Conservation (phyloP, 2,329 filamentous ascomycete genomes). For the Neofusicoccum parvum region DNA sequence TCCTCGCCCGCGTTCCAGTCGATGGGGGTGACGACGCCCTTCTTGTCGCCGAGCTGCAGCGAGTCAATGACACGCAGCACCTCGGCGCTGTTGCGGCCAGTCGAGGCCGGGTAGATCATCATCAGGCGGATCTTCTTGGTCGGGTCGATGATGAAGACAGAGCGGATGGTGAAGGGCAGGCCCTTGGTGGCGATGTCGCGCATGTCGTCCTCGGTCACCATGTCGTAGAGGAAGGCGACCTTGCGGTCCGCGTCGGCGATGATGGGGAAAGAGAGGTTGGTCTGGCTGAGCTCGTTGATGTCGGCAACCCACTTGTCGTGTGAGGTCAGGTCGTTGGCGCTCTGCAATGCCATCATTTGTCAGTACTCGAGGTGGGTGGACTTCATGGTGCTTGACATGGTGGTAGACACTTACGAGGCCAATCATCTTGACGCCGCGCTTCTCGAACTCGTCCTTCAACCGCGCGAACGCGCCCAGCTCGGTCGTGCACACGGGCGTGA, state of each 20-base stretch:
- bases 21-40: conserved; percentile 62
- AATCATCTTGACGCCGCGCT: conserved; percentile 64
- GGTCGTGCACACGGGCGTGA: conserved; percentile 64
- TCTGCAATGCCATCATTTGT: background rate
- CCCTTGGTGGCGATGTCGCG: conserved; percentile 62
- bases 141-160: conserved; percentile 67
- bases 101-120: conserved; percentile 64
- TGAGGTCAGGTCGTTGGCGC: conserved; percentile 21
- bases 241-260: conserved; percentile 57
- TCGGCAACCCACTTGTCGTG: conserved; percentile 57
- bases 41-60: conserved; percentile 61
- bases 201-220: conserved; percentile 57
- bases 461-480: conserved; percentile 66
- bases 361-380: conserved; percentile 36
- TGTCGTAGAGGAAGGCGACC: conserved; percentile 55
- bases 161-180: conserved; percentile 65
- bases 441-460: conserved; percentile 65
- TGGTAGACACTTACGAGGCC: conserved; percentile 41
- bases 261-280: conserved; percentile 54
- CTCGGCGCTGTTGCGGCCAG: conserved; percentile 58
- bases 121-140: conserved; percentile 66
- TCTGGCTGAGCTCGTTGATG: conserved; percentile 54
- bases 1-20: conserved; percentile 63
- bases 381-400: conserved; percentile 50
- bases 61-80: conserved; percentile 56